Percentiles rank a stretch among this genome's conserved stretches.
phyloP scores from a whole-genome alignment of 306 rosid genomes.

The Trichosanthes truncata region DNA sequence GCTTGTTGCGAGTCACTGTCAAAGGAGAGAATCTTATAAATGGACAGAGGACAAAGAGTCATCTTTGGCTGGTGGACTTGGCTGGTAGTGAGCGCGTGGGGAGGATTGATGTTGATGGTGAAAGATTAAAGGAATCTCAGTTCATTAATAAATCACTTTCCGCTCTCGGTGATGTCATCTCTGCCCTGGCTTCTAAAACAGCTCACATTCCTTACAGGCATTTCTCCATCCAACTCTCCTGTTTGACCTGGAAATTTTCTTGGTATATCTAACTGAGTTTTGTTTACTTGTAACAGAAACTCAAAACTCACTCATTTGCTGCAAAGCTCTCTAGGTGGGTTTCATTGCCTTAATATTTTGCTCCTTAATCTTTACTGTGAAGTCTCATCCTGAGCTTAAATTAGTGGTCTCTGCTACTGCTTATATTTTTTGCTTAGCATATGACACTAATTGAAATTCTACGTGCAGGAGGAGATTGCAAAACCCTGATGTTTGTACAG shows the following conservation, averaged over 20 bases:
- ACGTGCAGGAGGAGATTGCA: slow-evolving; percentile 91
- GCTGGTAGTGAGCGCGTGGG: slow-evolving; percentile 99
- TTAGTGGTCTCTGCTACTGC: background rate
- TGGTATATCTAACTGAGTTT: slow-evolving; percentile 11
- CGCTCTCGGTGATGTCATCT: slow-evolving; percentile 91
- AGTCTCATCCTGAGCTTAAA: background rate
- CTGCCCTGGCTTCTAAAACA: slow-evolving; percentile 89
- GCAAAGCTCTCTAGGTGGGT: slow-evolving; percentile 91
- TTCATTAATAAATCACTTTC: slow-evolving; percentile 93
- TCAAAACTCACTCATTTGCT: slow-evolving; percentile 92
- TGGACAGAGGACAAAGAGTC: slow-evolving; percentile 77
- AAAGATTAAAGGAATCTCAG: slow-evolving; percentile 94
- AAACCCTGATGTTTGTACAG: slow-evolving; percentile 96
- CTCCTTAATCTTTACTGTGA: background rate
- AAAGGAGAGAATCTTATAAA: slow-evolving; percentile 63
- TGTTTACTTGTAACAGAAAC: slow-evolving; percentile 44
- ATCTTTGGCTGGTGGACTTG: slow-evolving; percentile 96
- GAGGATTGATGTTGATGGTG: slow-evolving; percentile 94
- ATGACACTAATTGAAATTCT: slow-evolving; percentile 13
- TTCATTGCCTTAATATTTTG: slow-evolving; percentile 8
- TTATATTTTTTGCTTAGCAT: background rate
- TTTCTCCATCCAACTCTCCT: slow-evolving; percentile 17
- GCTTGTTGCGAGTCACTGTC: slow-evolving; percentile 84
- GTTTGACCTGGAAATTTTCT: background rate
- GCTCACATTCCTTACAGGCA: slow-evolving; percentile 87